Percentiles rank a stretch among this genome's conserved stretches.
These are phyloP conservation scores for Globisporangium uncinulatum DNA, from an alignment of 352 stramenopile genomes.

Conservation along the genomic window DNA sequence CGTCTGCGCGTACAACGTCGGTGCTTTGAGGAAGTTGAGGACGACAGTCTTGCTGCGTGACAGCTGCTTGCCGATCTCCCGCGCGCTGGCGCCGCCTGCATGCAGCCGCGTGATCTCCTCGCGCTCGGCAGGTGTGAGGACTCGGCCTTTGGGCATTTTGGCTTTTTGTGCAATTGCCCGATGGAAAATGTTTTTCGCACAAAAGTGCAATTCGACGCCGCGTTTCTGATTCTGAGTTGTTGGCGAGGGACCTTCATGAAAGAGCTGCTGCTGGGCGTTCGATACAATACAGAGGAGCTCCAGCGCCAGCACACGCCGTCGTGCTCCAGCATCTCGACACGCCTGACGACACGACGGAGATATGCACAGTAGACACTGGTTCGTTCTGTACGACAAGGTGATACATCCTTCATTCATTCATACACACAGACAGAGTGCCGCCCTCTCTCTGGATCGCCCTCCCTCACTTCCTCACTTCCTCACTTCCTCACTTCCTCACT, in stretches of 20 bases:
- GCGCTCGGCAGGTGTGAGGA: constrained; percentile 29
- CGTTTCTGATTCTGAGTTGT: too few species aligned
- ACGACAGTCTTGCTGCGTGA: constrained; percentile 52
- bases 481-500: not conserved
- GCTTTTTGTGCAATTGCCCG: too few species aligned
- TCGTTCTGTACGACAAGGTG: not conserved
- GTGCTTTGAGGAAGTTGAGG: constrained; percentile 48
- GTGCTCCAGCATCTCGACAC: too few species aligned
- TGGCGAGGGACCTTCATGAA: too few species aligned
- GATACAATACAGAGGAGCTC: too few species aligned
- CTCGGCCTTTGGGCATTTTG: constrained; percentile 38
- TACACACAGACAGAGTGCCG: constrained; percentile 1
- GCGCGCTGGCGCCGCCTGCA: constrained; percentile 27
- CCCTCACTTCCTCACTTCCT: not conserved
- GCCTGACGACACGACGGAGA: not conserved
- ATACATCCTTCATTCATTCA: not conserved
- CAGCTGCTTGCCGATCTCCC: constrained; percentile 46
- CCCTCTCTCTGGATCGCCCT: not conserved
- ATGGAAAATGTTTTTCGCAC: too few species aligned
- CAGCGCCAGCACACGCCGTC: too few species aligned
- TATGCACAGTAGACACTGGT: not conserved
- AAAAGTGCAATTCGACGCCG: too few species aligned
- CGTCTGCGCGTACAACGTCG: constrained; percentile 34
- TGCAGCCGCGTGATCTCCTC: constrained; percentile 42
- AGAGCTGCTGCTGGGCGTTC: too few species aligned